Percentiles rank a stretch among this genome's conserved stretches.
phyloP scores from a whole-genome alignment of 495 filamentous ascomycete genomes.

The Platismatia glauca region DNA sequence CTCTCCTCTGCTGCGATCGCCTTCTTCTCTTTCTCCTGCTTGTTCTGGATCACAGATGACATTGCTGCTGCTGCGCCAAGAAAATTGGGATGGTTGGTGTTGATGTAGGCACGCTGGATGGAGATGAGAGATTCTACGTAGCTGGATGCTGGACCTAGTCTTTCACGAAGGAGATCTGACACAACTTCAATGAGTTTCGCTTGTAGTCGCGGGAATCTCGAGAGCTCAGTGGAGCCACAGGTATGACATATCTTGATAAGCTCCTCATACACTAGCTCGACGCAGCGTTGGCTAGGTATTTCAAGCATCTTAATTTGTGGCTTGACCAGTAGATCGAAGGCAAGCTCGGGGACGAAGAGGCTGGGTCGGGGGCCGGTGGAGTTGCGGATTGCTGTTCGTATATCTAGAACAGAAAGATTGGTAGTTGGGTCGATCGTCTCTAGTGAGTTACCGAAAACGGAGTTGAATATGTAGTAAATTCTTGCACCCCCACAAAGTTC shows the following conservation, averaged over 20 bases:
- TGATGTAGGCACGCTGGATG: constrained; percentile 97
- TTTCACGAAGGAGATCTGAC: constrained; percentile 88
- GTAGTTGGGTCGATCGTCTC: constrained; percentile 93
- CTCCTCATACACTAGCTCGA: constrained; percentile 97
- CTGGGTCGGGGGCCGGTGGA: constrained; percentile 94
- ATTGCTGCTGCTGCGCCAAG: constrained; percentile 96
- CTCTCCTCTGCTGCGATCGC: constrained; percentile 70
- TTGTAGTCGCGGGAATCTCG: constrained; percentile 86
- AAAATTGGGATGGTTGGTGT: constrained; percentile 99
- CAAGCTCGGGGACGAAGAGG: constrained; percentile 93
- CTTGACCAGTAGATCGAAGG: constrained; percentile 95
- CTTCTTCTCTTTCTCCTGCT: constrained; percentile 87
- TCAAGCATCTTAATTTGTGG: constrained; percentile 97
- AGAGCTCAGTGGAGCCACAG: constrained; percentile 88
- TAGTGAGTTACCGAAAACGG: constrained; percentile 93
- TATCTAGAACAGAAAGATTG: constrained; percentile 92
- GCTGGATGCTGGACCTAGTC: constrained; percentile 72
- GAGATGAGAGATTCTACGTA: constrained; percentile 96
- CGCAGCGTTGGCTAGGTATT: constrained; percentile 89
- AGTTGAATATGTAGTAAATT: constrained; percentile 99
- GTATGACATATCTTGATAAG: constrained; percentile 99
- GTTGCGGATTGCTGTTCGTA: constrained; percentile 95
- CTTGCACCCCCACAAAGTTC: constrained; percentile 93
- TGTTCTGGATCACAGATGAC: constrained; percentile 87
- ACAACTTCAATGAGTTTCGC: constrained; percentile 98